Percentiles rank a stretch among this genome's conserved stretches.
Evolutionary conservation across 345 rosid genomes (phyloP).

Genomic region (Citrus inodora): DNA sequence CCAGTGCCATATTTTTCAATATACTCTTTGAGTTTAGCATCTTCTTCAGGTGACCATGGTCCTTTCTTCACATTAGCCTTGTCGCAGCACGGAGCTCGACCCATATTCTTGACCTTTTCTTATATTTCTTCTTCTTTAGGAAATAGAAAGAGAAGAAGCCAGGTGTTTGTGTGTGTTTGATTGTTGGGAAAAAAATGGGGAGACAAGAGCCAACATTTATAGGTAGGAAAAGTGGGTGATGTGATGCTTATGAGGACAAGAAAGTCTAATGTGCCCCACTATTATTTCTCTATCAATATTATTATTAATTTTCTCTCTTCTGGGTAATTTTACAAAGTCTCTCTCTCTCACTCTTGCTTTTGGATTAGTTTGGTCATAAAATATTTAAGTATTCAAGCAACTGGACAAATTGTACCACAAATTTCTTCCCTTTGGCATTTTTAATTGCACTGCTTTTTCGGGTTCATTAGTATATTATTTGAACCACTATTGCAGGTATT

Average conservation of each 20-base stretch:
- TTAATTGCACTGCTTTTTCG: slow-evolving; percentile 31
- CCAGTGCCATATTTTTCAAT: slow-evolving; percentile 85
- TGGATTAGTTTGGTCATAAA: slow-evolving; percentile 62
- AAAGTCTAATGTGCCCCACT: slow-evolving; percentile 35
- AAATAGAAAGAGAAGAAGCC: neutral
- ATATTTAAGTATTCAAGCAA: slow-evolving; percentile 21
- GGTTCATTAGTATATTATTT: slow-evolving; percentile 30
- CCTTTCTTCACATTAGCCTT: slow-evolving; percentile 92
- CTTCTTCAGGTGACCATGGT: slow-evolving; percentile 98
- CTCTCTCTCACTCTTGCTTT: slow-evolving; percentile 36
- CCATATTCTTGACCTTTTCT: slow-evolving; percentile 39
- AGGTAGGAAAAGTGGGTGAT: slow-evolving; percentile 34
- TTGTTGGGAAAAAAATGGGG: slow-evolving; percentile 22
- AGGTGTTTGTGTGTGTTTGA: neutral
- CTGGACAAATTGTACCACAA: slow-evolving; percentile 29
- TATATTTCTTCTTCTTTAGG: slow-evolving; percentile 14
- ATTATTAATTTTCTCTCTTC: slow-evolving; percentile 21
- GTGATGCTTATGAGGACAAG: slow-evolving; percentile 29
- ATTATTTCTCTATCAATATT: slow-evolving; percentile 32
- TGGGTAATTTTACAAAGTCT: slow-evolving; percentile 46
- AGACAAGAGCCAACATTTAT: slow-evolving; percentile 40
- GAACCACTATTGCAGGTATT: slow-evolving; percentile 19
- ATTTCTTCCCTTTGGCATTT: slow-evolving; percentile 31
- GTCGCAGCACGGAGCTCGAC: slow-evolving; percentile 98
- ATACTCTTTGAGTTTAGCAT: slow-evolving; percentile 84